These are phyloP conservation scores for Paracoccidioides brasiliensis DNA, from an alignment of 2,329 filamentous ascomycete genomes.

Conservation along the genomic window DNA sequence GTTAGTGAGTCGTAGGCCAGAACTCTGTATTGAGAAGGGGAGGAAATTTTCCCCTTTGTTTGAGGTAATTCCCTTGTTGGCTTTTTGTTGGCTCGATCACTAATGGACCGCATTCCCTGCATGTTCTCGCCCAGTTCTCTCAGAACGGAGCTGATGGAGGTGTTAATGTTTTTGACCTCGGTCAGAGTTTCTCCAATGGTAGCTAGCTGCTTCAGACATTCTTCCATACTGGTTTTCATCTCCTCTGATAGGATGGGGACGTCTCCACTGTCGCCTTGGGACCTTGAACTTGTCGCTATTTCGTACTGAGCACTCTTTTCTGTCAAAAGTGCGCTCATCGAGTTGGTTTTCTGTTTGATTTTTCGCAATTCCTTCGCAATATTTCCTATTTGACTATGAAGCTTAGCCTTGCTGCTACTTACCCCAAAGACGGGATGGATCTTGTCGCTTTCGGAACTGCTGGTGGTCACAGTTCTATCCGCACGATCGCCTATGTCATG, in stretches of 20 bases:
- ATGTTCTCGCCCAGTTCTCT: background rate
- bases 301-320: background rate
- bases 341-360: conserved; percentile 1
- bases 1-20: conserved; percentile 26
- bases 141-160: background rate
- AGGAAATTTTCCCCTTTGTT: no score
- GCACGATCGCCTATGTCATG: background rate
- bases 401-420: background rate
- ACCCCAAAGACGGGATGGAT: background rate
- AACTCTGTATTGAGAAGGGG: conserved; percentile 18
- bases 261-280: background rate
- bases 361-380: background rate
- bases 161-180: conserved; percentile 1
- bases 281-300: no score
- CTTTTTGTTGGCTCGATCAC: background rate
- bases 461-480: background rate
- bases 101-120: background rate
- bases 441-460: background rate
- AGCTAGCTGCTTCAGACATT: conserved; percentile 11
- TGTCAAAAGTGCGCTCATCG: background rate
- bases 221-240: background rate
- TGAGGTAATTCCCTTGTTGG: no score
- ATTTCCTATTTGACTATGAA: background rate
- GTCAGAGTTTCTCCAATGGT: conserved; percentile 7
- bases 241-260: background rate